Conservation (phyloP, 805 yeast species). For the Yarrowia deformans region DNA sequence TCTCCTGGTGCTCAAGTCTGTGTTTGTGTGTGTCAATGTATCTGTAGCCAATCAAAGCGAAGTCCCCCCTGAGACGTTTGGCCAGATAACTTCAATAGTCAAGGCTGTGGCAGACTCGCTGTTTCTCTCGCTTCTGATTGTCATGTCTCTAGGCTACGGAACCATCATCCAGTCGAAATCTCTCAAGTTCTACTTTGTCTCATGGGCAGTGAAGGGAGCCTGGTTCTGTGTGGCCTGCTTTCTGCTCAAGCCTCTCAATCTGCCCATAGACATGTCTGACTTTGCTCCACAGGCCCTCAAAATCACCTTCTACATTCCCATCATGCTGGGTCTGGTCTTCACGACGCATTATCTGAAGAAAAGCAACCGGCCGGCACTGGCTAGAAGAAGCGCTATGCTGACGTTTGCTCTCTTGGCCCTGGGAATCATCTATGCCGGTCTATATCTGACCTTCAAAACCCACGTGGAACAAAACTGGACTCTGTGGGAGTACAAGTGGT, state of each 20-base stretch:
- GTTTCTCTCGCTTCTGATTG: slow-evolving; percentile 10
- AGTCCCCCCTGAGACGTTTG: background rate
- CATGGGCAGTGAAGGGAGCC: slow-evolving; percentile 11
- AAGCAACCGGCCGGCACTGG: background rate
- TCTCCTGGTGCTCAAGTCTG: slow-evolving; percentile 6
- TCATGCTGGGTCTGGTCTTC: slow-evolving; percentile 10
- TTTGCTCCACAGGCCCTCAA: slow-evolving; percentile 12
- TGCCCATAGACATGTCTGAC: slow-evolving; percentile 18
- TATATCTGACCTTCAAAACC: background rate
- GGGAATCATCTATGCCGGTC: background rate
- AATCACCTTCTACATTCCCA: slow-evolving; percentile 27
- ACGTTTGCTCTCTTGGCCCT: background rate
- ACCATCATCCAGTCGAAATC: slow-evolving; percentile 15
- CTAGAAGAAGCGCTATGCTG: slow-evolving; percentile 7
- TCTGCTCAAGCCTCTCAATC: slow-evolving; percentile 13
- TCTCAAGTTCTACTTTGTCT: slow-evolving; percentile 9
- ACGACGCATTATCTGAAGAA: background rate
- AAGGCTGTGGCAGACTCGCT: slow-evolving; percentile 16
- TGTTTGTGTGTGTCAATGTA: background rate
- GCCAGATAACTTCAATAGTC: background rate
- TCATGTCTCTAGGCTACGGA: slow-evolving; percentile 15
- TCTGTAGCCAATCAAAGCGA: background rate
- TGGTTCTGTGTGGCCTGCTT: slow-evolving; percentile 16
- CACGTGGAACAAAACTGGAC: slow-evolving; percentile 12
- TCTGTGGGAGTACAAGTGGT: slow-evolving; percentile 2